Evolutionary conservation across 2,329 filamentous ascomycete genomes (phyloP).

Genomic region (Sporothrix variecibatus): DNA sequence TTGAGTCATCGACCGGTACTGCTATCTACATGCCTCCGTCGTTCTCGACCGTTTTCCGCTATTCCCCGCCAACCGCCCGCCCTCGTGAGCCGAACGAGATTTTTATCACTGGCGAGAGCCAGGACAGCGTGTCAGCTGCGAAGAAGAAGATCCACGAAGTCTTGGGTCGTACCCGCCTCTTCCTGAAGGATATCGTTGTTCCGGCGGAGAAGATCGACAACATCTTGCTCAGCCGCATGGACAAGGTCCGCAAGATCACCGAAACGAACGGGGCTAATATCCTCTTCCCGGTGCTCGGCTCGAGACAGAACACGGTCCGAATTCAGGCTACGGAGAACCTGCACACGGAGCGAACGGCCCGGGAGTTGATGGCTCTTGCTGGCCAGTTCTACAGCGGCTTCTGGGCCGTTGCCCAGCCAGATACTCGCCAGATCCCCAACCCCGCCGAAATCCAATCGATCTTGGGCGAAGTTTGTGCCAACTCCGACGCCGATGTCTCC

Average conservation of each 20-base stretch:
- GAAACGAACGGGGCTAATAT: constrained; percentile 96
- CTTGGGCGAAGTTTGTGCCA: constrained; percentile 93
- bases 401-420: constrained; percentile 87
- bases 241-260: constrained; percentile 97
- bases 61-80: constrained; percentile 78
- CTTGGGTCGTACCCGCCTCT: constrained; percentile 76
- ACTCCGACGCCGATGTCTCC: constrained; percentile 90
- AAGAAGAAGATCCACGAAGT: constrained; percentile 91
- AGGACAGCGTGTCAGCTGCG: constrained; percentile 80
- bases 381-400: constrained; percentile 97
- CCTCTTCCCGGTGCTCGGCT: constrained; percentile 84
- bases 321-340: constrained; percentile 92
- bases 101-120: constrained; percentile 88
- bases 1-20: constrained; percentile 92
- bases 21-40: constrained; percentile 97
- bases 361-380: constrained; percentile 92
- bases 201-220: constrained; percentile 92
- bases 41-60: constrained; percentile 89
- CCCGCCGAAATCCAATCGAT: constrained; percentile 81
- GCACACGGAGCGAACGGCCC: constrained; percentile 90
- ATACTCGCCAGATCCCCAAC: constrained; percentile 62
- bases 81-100: constrained; percentile 86
- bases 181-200: constrained; percentile 89
- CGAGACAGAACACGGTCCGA: constrained; percentile 79
- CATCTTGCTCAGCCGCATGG: constrained; percentile 84